phyloP scores from a whole-genome alignment of 2,329 filamentous ascomycete genomes.

The Diplodia corticola region DNA sequence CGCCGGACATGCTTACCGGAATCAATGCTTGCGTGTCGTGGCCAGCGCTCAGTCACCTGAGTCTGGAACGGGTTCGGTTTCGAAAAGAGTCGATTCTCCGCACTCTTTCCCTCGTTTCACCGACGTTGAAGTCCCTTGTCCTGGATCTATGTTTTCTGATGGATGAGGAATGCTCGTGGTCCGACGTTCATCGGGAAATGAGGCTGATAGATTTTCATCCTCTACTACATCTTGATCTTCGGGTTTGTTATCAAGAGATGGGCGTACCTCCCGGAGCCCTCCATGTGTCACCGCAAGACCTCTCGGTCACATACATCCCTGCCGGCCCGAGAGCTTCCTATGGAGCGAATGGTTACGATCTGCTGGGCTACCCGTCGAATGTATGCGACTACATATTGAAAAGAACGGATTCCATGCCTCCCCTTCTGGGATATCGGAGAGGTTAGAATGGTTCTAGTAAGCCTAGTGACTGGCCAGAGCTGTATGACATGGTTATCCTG shows the following conservation, averaged over 20 bases:
- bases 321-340: no score
- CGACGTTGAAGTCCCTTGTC: not conserved
- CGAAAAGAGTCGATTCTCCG: not conserved
- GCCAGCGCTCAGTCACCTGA: not conserved
- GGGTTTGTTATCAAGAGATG: not conserved
- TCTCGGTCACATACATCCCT: no score
- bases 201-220: not conserved
- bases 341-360: no score
- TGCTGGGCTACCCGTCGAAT: not conserved
- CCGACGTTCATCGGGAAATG: not conserved
- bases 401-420: not conserved
- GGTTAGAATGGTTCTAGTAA: no score
- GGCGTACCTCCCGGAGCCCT: no score
- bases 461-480: no score
- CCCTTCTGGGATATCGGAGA: not conserved
- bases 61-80: not conserved
- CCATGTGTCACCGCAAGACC: no score
- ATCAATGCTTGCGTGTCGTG: not conserved
- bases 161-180: not conserved
- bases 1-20: not conserved
- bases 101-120: not conserved
- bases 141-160: not conserved
- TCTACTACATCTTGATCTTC: not conserved
- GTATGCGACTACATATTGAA: not conserved
- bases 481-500: no score